phyloP scores from a whole-genome alignment of 2,329 filamentous ascomycete genomes.

The Alternaria dauci region DNA sequence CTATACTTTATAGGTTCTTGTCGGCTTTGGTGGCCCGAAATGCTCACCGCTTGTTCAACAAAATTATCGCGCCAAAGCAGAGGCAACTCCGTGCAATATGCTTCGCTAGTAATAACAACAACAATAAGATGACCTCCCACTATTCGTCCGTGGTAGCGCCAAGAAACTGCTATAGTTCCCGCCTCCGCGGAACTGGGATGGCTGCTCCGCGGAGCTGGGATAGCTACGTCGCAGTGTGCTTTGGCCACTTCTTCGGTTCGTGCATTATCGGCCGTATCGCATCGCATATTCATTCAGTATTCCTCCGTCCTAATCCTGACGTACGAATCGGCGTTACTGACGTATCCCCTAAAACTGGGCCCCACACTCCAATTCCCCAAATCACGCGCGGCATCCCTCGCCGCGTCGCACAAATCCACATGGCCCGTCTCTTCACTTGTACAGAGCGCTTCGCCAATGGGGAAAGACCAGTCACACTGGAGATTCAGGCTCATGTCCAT shows the following conservation, averaged over 20 bases:
- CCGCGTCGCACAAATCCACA: slow-evolving; percentile 25
- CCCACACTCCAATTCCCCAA: slow-evolving; percentile 34
- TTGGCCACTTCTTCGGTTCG: not conserved
- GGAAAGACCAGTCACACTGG: slow-evolving; percentile 31
- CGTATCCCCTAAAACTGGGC: slow-evolving; percentile 33
- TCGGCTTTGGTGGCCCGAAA: not conserved
- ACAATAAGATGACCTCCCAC: not conserved
- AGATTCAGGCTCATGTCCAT: slow-evolving; percentile 31
- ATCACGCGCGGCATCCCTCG: slow-evolving; percentile 23
- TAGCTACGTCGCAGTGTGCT: not conserved
- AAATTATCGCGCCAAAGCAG: not conserved
- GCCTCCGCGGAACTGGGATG: not conserved
- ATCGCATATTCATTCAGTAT: slow-evolving; percentile 7
- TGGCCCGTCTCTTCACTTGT: slow-evolving; percentile 23
- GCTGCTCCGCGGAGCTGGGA: not conserved
- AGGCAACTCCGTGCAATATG: slow-evolving; percentile 4
- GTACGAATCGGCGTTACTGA: slow-evolving; percentile 37
- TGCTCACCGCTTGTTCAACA: not conserved
- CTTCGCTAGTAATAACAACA: slow-evolving; percentile 3
- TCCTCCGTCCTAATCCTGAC: slow-evolving; percentile 31
- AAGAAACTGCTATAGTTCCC: not conserved
- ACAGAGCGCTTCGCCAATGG: slow-evolving; percentile 17
- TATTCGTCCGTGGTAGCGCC: not conserved
- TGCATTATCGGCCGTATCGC: not conserved
- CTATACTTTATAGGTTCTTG: not conserved